Base-by-base conservation (phyloP, 345 rosid genomes). In the Nasturtium officinale region DNA sequence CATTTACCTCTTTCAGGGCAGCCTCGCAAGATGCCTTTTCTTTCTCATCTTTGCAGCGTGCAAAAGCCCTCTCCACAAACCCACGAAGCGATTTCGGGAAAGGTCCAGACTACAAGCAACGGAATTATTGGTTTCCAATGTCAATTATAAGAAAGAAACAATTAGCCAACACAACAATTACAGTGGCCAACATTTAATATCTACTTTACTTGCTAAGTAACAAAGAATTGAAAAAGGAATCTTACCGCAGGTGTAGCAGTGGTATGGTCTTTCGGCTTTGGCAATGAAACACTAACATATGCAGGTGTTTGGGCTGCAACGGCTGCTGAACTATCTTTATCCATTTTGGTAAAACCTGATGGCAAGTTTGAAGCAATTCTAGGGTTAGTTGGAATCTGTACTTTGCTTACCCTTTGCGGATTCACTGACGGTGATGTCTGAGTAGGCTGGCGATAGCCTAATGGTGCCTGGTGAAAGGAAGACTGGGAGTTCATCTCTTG, bases 361-460 rank as follows among this genome's bases (percentile, higher is more conserved):
- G 87, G 88, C 85, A 92, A 82, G 83, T 90, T 90, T 72, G 99
- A 86, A 77, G 92, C 97, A 82, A 92, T 90, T 83, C 95, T 89
- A 72, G 98, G 99, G 82, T 96, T 96, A 79, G 98, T 92, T 63
- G 88, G 97, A 78, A 96, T 90, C 87, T 96, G 97, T 77, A 96
- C 66, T 81, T 85, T 90, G 88, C 85, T 86, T 81, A 79, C 86
- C 81, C 90, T 89, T 79, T 77, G 87, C 6, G 88, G 61, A 77
- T 87, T 95, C 37, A 79, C 61, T 48, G 87, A 58, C 21, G 83
- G 83, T 61, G 79, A 29, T n/a, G 83, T 77, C 78, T 82, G 95
- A 66, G 71, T 35, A 61, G 91, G 78, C 55, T 77, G 80, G 25
- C 79, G 91, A 77, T 85, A 86, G 80, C 61, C 83, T 69, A 81